phyloP scores from a whole-genome alignment of 441 rosid genomes.

The Arabidopsis lyrata region DNA sequence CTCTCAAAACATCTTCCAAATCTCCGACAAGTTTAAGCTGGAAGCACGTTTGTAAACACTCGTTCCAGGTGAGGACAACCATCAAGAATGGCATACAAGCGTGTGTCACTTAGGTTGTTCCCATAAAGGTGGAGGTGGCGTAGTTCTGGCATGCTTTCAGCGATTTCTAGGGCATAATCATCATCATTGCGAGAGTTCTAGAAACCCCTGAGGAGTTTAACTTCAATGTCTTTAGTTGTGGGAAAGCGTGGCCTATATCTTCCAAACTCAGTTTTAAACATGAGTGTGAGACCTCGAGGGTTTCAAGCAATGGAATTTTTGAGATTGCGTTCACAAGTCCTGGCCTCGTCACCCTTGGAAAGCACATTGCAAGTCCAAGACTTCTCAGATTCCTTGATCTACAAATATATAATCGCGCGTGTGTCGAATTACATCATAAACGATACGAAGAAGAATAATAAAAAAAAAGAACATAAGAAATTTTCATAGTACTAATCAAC shows the following conservation, averaged over 20 bases:
- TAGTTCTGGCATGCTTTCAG: slow-evolving; percentile 55
- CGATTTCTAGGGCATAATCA: slow-evolving; percentile 60
- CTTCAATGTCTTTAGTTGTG: slow-evolving; percentile 55
- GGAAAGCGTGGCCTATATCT: slow-evolving; percentile 54
- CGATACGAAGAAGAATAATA: neutral
- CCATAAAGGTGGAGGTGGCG: slow-evolving; percentile 62
- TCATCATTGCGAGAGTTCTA: slow-evolving; percentile 37
- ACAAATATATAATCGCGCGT: neutral
- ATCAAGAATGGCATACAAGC: slow-evolving; percentile 60
- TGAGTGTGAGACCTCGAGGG: slow-evolving; percentile 53
- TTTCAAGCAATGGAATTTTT: slow-evolving; percentile 61
- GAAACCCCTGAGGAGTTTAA: slow-evolving; percentile 38
- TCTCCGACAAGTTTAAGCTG: slow-evolving; percentile 49
- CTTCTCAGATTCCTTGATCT: slow-evolving; percentile 52
- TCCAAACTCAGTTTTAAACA: slow-evolving; percentile 38
- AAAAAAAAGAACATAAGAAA: no score
- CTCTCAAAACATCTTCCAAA: slow-evolving; percentile 50
- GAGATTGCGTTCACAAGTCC: slow-evolving; percentile 49
- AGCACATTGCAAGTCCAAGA: slow-evolving; percentile 50
- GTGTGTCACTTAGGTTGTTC: slow-evolving; percentile 56
- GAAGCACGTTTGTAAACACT: slow-evolving; percentile 59
- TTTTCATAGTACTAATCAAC: no score
- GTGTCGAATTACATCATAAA: neutral
- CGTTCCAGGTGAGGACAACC: slow-evolving; percentile 60
- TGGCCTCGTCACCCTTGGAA: slow-evolving; percentile 39